Evolutionary conservation across 176 grass and related monocot genomes (phyloP).

Genomic region (Saccharum spontaneum): DNA sequence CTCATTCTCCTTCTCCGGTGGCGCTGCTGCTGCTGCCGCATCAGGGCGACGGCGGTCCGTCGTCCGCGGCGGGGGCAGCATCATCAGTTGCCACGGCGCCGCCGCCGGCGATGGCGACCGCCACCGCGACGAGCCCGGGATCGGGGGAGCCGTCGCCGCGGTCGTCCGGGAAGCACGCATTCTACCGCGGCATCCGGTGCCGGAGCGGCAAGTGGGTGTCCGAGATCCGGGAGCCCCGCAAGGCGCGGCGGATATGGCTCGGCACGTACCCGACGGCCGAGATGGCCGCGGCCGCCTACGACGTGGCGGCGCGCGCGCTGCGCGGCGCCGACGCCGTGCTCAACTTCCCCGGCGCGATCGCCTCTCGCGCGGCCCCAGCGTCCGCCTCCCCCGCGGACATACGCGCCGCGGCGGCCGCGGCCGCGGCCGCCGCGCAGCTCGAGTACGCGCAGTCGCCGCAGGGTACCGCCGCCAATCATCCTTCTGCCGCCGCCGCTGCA

Average conservation of each 20-base stretch:
- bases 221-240: constrained; percentile 94
- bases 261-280: constrained; percentile 84
- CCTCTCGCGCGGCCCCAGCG: constrained; percentile 42
- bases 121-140: constrained; percentile 36
- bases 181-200: constrained; percentile 85
- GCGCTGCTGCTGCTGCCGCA: background rate
- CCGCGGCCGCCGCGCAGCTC: constrained; percentile 44
- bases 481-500: background rate
- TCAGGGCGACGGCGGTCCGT: background rate
- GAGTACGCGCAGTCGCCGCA: constrained; percentile 2
- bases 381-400: constrained; percentile 72
- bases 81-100: background rate
- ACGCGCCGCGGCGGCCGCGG: constrained; percentile 35
- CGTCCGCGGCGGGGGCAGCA: background rate
- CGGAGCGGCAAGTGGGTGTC: constrained; percentile 98
- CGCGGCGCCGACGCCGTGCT: constrained; percentile 77
- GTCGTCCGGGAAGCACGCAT: constrained; percentile 55
- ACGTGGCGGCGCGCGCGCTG: constrained; percentile 74
- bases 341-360: constrained; percentile 65
- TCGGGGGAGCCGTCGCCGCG: constrained; percentile 60
- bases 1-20: constrained; percentile 14
- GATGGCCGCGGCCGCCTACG: constrained; percentile 91
- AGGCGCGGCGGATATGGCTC: constrained; percentile 89
- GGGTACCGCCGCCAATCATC: background rate
- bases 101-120: background rate